Base-by-base conservation (phyloP, 495 filamentous ascomycete species). In the Talaromyces trachyspermus region DNA sequence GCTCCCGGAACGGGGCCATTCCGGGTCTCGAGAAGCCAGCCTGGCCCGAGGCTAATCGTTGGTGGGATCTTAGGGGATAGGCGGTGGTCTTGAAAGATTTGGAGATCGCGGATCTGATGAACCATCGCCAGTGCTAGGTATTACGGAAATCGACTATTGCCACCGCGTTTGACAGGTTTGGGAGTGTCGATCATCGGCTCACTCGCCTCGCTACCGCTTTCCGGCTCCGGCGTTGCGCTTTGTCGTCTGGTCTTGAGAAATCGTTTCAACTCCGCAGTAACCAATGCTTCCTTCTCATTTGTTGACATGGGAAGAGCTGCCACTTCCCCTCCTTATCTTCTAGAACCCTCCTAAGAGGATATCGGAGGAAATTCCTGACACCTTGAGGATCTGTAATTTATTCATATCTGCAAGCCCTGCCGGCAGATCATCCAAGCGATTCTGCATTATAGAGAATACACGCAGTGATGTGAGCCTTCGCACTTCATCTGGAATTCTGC, bases 351-450 rank as follows among this genome's bases (percentile, higher is more conserved):
- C 69, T 66, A 23, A 78, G 53, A 30, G 75, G 72, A 46, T 64
- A 57, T 29, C 63, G 63, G 50, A 95, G 72, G 11, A 88, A 88
- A 55, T 96, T 26, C 86, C 87, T 33, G 88, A 83, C 11, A 96
- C 71, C 58, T 91, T 95, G 51, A 97, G 66, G 52, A 92, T 84
- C 49, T 87, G 85, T 19, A 97, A 73, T 42, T 88, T 89, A 43
- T 76, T 80, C 83, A 95, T 95, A 56, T 92, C 86, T 29, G 86
- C 89, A 15, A 97, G 65, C 44, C 85, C 87, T 10, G 83, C 72
- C 15, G 91, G 91, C 15, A 97, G 71, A 40, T 86, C 79, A 48
- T 85, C 80, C 57, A 97, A 88, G 46, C 80, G 80, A 62, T 96
- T 97, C 54, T 86, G 84, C 60, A 84, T 84, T 49, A 95, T 67